phyloP scores from a whole-genome alignment of 75 land plant species.

The Picea sitchensis region DNA sequence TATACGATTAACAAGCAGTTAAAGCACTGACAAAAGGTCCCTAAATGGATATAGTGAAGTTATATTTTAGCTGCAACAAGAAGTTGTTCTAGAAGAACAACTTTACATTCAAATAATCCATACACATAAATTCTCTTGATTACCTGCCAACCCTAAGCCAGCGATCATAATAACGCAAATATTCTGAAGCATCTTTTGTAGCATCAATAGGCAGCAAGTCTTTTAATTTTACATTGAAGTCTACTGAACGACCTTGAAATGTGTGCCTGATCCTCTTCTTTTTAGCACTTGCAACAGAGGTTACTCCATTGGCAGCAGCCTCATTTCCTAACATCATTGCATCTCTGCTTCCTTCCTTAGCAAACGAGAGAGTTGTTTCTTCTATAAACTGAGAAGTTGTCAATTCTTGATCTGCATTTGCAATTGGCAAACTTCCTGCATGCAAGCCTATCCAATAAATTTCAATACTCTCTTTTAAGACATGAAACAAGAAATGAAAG shows the following conservation, averaged over 20 bases:
- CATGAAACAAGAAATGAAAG: not conserved
- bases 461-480: not conserved
- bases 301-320: not conserved
- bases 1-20: not conserved
- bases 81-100: not conserved
- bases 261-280: not conserved
- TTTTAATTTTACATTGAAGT: not conserved
- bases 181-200: constrained; percentile 13
- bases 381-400: not conserved
- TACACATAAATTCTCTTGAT: not conserved
- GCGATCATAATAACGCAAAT: constrained; percentile 31
- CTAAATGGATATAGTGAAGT: not conserved
- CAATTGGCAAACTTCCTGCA: constrained; percentile 5
- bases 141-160: constrained; percentile 66
- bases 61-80: not conserved
- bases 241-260: not conserved
- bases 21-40: not conserved
- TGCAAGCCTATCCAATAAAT: not conserved
- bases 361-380: no score
- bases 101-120: not conserved
- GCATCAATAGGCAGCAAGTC: constrained; percentile 14
- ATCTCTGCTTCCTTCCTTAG: no score
- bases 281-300: not conserved
- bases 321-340: not conserved
- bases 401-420: not conserved